phyloP scores from a whole-genome alignment of 1,139 yeast species.

The Candida frijolesensis region DNA sequence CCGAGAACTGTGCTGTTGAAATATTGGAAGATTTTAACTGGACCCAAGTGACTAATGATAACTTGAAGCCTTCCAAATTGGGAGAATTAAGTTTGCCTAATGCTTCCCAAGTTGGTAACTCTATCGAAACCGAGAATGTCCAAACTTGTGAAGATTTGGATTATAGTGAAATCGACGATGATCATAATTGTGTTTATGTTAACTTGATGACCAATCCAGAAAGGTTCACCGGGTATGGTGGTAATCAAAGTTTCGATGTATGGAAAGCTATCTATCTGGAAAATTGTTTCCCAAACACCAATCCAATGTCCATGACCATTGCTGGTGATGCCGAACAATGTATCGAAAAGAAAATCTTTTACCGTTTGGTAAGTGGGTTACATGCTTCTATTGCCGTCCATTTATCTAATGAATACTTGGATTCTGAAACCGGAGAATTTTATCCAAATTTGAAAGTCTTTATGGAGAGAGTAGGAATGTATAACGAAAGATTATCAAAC shows the following conservation, averaged over 20 bases:
- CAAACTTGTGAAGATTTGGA: constrained; percentile 43
- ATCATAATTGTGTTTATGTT: constrained; percentile 70
- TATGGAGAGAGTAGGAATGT: constrained; percentile 86
- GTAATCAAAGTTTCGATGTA: constrained; percentile 85
- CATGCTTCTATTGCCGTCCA: constrained; percentile 97
- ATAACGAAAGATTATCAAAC: constrained; percentile 86
- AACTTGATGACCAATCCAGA: constrained; percentile 90
- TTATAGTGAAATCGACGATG: constrained; percentile 67
- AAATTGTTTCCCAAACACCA: constrained; percentile 74
- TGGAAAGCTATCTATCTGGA: constrained; percentile 94
- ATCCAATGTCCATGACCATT: constrained; percentile 37
- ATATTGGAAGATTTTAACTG: constrained; percentile 57
- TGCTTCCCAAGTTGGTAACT: constrained; percentile 20
- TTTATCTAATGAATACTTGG: constrained; percentile 80
- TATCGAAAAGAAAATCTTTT: constrained; percentile 83
- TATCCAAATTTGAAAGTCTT: constrained; percentile 81
- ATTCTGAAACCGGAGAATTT: constrained; percentile 75
- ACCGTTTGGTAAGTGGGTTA: constrained; percentile 86
- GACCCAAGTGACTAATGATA: constrained; percentile 65
- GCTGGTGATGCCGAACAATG: constrained; percentile 47
- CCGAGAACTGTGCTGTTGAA: constrained; percentile 93
- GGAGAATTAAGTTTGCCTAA: constrained; percentile 47
- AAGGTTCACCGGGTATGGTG: constrained; percentile 95
- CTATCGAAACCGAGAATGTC: constrained; percentile 21
- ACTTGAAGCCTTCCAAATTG: constrained; percentile 71